phyloP scores from a whole-genome alignment of 441 rosid genomes.

The Adansonia rubrostipa region DNA sequence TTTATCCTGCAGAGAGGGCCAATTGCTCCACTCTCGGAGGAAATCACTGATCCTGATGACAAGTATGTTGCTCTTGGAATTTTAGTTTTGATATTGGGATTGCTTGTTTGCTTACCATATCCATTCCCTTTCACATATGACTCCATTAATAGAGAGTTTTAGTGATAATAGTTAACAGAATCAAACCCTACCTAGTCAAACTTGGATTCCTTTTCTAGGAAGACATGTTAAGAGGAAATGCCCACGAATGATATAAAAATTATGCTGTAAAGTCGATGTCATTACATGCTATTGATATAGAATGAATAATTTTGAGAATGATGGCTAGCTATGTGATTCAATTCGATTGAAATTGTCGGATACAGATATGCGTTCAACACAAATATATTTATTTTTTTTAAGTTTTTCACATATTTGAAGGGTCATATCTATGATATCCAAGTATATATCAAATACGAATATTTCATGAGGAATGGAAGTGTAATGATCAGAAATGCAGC shows the following conservation, averaged over 20 bases:
- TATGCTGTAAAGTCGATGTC: constrained; percentile 13
- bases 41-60: constrained; percentile 68
- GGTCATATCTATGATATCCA: too few species aligned
- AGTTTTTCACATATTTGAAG: too few species aligned
- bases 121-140: constrained; percentile 76
- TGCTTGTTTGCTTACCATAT: constrained; percentile 83
- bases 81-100: constrained; percentile 64
- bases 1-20: constrained; percentile 90
- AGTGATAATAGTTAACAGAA: constrained; percentile 30
- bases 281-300: constrained; percentile 1
- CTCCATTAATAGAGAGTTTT: constrained; percentile 42
- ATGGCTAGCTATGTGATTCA: not conserved
- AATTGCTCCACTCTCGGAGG: constrained; percentile 79
- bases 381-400: too few species aligned
- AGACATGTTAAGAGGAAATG: constrained; percentile 3
- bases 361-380: too few species aligned
- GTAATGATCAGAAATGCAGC: not conserved
- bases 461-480: too few species aligned
- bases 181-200: not conserved
- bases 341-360: too few species aligned
- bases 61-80: constrained; percentile 65
- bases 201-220: not conserved
- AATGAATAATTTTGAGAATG: not conserved
- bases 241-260: not conserved
- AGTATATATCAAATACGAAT: too few species aligned